A percentile compares a stretch with the other conserved stretches of the same genome.
Evolutionary conservation across 345 rosid genomes (phyloP).

Genomic region (Gossypium sturtianum): DNA sequence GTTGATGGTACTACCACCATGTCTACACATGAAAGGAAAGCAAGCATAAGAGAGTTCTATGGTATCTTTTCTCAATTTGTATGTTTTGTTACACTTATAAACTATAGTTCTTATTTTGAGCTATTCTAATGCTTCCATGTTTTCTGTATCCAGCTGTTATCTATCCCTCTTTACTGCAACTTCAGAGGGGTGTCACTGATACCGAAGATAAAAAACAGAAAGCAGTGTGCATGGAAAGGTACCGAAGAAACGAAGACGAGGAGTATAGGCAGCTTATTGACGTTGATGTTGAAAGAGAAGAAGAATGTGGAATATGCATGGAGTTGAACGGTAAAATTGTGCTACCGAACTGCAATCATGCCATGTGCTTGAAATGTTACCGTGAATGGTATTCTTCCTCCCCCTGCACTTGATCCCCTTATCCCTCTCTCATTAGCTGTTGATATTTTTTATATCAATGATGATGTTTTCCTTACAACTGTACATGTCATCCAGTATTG

Average conservation of each 20-base stretch:
- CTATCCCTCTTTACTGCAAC: conserved; percentile 61
- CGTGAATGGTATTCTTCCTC: conserved; percentile 43
- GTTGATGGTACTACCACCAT: conserved; percentile 70
- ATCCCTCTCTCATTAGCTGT: not conserved
- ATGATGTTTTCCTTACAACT: not conserved
- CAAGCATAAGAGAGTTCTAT: conserved; percentile 58
- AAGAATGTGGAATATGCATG: conserved; percentile 73
- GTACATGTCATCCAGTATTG: not conserved
- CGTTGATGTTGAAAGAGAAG: conserved; percentile 53
- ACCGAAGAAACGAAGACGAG: conserved; percentile 46
- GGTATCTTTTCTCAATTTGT: conserved; percentile 25
- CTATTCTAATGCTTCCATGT: conserved; percentile 9
- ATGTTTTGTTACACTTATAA: not conserved
- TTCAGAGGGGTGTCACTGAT: conserved; percentile 52
- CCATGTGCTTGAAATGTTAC: conserved; percentile 63
- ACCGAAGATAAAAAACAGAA: conserved; percentile 54
- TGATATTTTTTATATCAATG: not conserved
- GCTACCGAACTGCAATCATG: conserved; percentile 59
- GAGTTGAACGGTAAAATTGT: conserved; percentile 55
- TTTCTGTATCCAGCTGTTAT: conserved; percentile 42
- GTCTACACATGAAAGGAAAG: conserved; percentile 58
- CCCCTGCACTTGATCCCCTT: not conserved
- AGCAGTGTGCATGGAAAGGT: conserved; percentile 49
- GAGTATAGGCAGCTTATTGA: conserved; percentile 24
- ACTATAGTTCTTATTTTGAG: not conserved